A percentile compares a stretch with the other conserved stretches of the same genome.
phyloP scores from a whole-genome alignment of 306 rosid genomes.

The Geum urbanum region DNA sequence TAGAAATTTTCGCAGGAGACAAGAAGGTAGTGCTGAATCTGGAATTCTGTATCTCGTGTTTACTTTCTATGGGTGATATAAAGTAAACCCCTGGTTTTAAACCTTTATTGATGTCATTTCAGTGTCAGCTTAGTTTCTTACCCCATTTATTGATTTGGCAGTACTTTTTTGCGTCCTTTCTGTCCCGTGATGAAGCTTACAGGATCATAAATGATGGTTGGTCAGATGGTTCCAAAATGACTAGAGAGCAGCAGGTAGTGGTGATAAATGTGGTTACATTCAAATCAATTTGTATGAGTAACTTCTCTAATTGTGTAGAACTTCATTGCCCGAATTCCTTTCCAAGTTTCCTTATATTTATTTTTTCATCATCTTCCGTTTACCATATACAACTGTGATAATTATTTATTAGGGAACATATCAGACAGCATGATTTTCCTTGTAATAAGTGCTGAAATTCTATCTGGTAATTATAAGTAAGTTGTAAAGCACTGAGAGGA shows the following conservation, averaged over 20 bases:
- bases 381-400: no score
- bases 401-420: no score
- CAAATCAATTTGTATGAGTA: background rate
- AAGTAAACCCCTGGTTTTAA: slow-evolving; percentile 11
- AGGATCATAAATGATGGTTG: slow-evolving; percentile 81
- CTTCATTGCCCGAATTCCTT: background rate
- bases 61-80: slow-evolving; percentile 22
- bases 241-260: slow-evolving; percentile 53
- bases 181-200: slow-evolving; percentile 93
- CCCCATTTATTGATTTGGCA: slow-evolving; percentile 40
- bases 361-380: no score
- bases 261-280: slow-evolving; percentile 2
- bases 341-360: no score
- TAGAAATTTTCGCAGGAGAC: slow-evolving; percentile 64
- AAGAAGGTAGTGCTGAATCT: slow-evolving; percentile 54
- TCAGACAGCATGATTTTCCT: no score
- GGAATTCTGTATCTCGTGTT: slow-evolving; percentile 4
- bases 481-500: no score
- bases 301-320: background rate
- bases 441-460: no score
- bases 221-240: slow-evolving; percentile 43
- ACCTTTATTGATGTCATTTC: slow-evolving; percentile 20
- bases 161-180: slow-evolving; percentile 87
- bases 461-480: no score
- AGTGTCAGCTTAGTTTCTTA: slow-evolving; percentile 28